Conservation (phyloP, 2,329 filamentous ascomycete species). For the Xylaria sp. region DNA sequence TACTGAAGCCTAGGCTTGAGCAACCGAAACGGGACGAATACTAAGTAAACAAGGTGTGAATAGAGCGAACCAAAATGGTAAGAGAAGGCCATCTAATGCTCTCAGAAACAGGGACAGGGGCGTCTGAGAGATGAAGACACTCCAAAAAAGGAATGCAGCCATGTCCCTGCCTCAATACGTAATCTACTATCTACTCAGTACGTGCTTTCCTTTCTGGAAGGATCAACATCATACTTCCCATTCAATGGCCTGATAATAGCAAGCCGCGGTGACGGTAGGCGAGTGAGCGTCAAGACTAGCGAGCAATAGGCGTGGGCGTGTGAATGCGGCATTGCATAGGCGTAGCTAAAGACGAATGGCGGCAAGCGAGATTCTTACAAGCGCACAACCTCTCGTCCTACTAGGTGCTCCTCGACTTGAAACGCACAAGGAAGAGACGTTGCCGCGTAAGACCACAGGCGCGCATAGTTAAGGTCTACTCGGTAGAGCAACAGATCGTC, state of each 20-base stretch:
- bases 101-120: slow-evolving; percentile 26
- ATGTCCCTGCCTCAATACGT: slow-evolving; percentile 9
- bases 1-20: slow-evolving; percentile 13
- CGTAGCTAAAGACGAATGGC: slow-evolving; percentile 7
- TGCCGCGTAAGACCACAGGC: neutral
- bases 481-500: slow-evolving; percentile 7
- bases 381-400: neutral
- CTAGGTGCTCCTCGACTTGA: slow-evolving; percentile 8
- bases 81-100: slow-evolving; percentile 12
- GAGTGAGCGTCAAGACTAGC: slow-evolving; percentile 31
- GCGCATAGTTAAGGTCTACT: neutral
- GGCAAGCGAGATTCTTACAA: slow-evolving; percentile 13
- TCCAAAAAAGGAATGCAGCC: slow-evolving; percentile 17
- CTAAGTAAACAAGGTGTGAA: neutral
- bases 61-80: slow-evolving; percentile 16
- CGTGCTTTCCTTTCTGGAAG: slow-evolving; percentile 17
- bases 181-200: neutral
- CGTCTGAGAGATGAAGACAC: slow-evolving; percentile 17
- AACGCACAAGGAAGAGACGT: slow-evolving; percentile 8
- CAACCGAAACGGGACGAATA: slow-evolving; percentile 22
- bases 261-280: slow-evolving; percentile 13
- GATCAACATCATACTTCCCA: slow-evolving; percentile 34
- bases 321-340: slow-evolving; percentile 17
- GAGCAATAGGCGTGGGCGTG: neutral
- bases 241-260: slow-evolving; percentile 17